Conservation (phyloP, 73 alveolate genomes). For the Stentor coeruleus region DNA sequence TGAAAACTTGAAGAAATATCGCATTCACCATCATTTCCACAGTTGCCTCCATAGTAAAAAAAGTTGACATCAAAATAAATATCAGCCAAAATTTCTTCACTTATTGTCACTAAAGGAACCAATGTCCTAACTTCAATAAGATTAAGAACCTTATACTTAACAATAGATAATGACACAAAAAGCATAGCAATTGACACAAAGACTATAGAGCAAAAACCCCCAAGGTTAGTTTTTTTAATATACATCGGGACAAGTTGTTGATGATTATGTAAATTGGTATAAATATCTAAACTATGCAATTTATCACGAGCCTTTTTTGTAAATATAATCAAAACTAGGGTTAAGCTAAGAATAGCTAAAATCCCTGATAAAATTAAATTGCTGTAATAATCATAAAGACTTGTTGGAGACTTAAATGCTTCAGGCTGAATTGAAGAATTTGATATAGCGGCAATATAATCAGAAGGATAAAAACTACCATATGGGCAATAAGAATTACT, state of each 20-base stretch:
- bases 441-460: not conserved
- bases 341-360: not conserved
- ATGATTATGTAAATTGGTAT: not conserved
- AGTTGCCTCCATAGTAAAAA: constrained; percentile 14
- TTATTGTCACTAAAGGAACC: not conserved
- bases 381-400: not conserved
- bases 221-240: not conserved
- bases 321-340: not conserved
- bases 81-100: not conserved
- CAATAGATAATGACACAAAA: not conserved
- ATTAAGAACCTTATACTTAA: not conserved
- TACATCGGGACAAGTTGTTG: not conserved
- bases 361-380: not conserved
- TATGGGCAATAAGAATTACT: not conserved
- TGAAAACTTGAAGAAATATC: not conserved
- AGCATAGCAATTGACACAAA: not conserved
- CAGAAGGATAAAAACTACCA: not conserved
- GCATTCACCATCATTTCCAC: not conserved
- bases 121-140: not conserved
- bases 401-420: not conserved
- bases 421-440: not conserved
- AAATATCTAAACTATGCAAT: not conserved
- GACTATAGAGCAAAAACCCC: not conserved
- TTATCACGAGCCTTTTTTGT: not conserved
- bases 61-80: not conserved